These are phyloP conservation scores for Aristolochia contorta DNA, from an alignment of 164 flowering plant genomes.

Conservation along the genomic window DNA sequence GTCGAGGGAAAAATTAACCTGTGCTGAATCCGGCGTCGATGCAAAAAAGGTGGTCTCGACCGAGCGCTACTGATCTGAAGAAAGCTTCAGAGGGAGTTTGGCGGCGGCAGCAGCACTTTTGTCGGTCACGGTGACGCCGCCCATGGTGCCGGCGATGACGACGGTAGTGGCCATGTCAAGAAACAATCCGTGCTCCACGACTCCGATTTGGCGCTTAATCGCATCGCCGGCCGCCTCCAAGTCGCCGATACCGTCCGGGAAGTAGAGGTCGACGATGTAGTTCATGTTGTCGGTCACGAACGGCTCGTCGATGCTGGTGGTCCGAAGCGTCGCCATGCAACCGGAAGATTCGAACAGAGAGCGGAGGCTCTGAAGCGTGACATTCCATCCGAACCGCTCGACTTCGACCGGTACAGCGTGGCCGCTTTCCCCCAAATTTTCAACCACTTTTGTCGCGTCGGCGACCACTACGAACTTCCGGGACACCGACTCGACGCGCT, in stretches of 20 bases:
- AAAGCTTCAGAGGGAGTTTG: too few relatives aligned
- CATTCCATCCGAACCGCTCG: slow-evolving; percentile 72
- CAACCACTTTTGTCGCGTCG: slow-evolving; percentile 68
- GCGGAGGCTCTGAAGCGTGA: slow-evolving; percentile 43
- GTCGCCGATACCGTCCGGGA: slow-evolving; percentile 61
- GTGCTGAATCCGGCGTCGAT: too few relatives aligned
- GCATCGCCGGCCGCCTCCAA: slow-evolving; percentile 59
- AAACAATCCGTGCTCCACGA: slow-evolving; percentile 99
- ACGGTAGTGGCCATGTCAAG: slow-evolving; percentile 85
- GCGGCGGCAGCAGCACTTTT: too few relatives aligned
- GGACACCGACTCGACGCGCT: slow-evolving; percentile 74
- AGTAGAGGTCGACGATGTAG: slow-evolving; percentile 79
- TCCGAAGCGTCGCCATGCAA: slow-evolving; percentile 64
- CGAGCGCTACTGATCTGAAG: too few relatives aligned
- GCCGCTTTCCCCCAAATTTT: slow-evolving; percentile 59
- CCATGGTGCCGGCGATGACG: slow-evolving; percentile 69
- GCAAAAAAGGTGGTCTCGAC: too few relatives aligned
- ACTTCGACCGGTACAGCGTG: slow-evolving; percentile 86
- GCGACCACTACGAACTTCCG: slow-evolving; percentile 66
- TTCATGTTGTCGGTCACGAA: slow-evolving; percentile 73
- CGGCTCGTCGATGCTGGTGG: slow-evolving; percentile 22
- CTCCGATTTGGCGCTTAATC: slow-evolving; percentile 65
- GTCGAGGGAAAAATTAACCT: too few relatives aligned
- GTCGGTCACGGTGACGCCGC: slow-evolving; percentile 49
- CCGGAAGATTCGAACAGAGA: slow-evolving; percentile 49